Evolutionary conservation across 2,329 filamentous ascomycete genomes (phyloP), one percentile per base, ranked within the genome.

Genomic region (Colletotrichum godetiae): DNA sequence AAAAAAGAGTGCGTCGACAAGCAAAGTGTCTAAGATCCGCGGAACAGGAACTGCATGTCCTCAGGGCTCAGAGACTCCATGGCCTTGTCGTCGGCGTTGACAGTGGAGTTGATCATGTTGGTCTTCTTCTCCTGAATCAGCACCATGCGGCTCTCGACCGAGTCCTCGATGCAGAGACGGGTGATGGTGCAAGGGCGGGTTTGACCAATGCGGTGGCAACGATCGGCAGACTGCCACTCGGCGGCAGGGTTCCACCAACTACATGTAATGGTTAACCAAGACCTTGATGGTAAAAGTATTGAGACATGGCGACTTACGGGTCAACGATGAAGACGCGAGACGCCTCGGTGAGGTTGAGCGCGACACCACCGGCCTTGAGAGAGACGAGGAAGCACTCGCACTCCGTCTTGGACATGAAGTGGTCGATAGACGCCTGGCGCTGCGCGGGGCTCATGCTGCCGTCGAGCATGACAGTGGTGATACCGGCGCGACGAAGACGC

Each of bases 161-260:
- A 97, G 81, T 99, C 97, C 81, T 99, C 96, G 75, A 99, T 98
- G 80, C 95, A 97, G 12, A 99, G 90, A 33, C 97, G 92, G 1
- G 95, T 98, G 78, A 99, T 97, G 46, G 94, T 94, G 81, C 97
- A 98, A 33, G 96, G 96, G 8, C 97, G 93, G 59, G 92, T 94
- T 85, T 99, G 97, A 37, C 97, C 97, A 77, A 98, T 99, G 68
- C 97, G 95, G 84, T 98, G 97, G 80, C 93, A 95, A 76, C 94
- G 90, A 81, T 99, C 97, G 3, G 97, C 97, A 74, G 94, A 97
- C 84, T 99, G 97, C 97, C 97, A 99, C 84, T 99, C 97, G 0
- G 96, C 96, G n/a, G 95, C 95, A n/a, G 97, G 97, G 78, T 98
- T 98, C 97, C 97, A 99, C 97, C 97, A 98, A 77, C 93, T 95